Conservation (phyloP, 179 eudicot species). For the Patellifolia procumbens region DNA sequence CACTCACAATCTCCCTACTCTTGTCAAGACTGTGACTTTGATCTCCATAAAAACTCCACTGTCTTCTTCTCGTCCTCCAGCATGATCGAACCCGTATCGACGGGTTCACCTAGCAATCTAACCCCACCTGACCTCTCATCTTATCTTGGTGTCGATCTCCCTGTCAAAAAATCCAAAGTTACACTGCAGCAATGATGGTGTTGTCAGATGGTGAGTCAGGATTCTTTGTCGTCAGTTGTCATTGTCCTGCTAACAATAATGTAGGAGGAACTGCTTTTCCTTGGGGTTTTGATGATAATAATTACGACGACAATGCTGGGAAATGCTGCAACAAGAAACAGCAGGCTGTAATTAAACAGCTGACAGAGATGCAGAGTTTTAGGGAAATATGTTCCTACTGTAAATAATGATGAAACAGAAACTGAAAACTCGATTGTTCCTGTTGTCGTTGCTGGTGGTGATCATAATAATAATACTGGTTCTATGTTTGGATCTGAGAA, state of each 20-base stretch:
- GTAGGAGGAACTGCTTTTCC: neutral
- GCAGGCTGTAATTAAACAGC: conserved; percentile 42
- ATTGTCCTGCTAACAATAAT: conserved; percentile 35
- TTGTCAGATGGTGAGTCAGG: conserved; percentile 6
- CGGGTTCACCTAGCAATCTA: conserved; percentile 59
- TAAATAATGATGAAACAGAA: conserved; percentile 16
- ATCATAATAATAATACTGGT: conserved; percentile 20
- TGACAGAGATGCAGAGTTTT: conserved; percentile 30
- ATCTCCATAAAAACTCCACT: conserved; percentile 35
- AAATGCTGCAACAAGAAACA: conserved; percentile 33
- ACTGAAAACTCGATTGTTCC: conserved; percentile 40
- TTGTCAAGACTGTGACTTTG: conserved; percentile 62
- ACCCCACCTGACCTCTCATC: conserved; percentile 50
- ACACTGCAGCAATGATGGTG: conserved; percentile 9
- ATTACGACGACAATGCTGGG: neutral
- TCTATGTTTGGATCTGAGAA: neutral
- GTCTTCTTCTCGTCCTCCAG: too few species aligned
- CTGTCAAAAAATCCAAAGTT: neutral
- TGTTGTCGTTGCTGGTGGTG: conserved; percentile 22
- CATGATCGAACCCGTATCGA: conserved; percentile 32
- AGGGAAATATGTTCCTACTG: conserved; percentile 14
- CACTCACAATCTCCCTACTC: conserved; percentile 45
- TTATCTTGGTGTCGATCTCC: conserved; percentile 50
- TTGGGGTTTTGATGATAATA: conserved; percentile 12
- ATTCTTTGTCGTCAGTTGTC: conserved; percentile 30